Conservation (phyloP, 179 eudicot genomes). For the Heliamphora pulchella region DNA sequence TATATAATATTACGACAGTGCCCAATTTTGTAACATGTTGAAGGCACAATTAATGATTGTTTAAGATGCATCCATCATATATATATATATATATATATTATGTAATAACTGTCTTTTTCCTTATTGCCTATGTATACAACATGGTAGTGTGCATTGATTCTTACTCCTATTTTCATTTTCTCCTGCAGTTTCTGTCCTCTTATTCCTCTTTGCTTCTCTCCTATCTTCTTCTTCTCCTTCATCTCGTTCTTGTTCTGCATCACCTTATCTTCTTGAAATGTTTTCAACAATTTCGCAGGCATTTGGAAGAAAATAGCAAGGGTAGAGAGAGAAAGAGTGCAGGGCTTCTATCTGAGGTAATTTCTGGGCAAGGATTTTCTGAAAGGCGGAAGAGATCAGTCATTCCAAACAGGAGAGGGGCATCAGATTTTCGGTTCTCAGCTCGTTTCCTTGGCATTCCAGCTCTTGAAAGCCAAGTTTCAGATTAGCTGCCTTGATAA, state of each 20-base stretch:
- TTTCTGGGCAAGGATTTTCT: conserved; percentile 58
- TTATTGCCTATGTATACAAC: neutral
- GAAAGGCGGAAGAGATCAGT: conserved; percentile 57
- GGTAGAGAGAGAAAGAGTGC: conserved; percentile 27
- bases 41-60: neutral
- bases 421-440: conserved; percentile 27
- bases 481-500: conserved; percentile 43
- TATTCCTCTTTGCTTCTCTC: no score
- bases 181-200: no score
- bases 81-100: no score
- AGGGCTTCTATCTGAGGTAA: conserved; percentile 46
- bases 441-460: conserved; percentile 57
- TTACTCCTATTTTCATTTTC: neutral
- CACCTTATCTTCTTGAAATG: neutral
- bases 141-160: neutral
- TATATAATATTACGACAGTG: no score
- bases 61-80: neutral
- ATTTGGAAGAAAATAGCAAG: conserved; percentile 35
- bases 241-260: no score
- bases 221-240: no score
- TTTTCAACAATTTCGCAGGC: conserved; percentile 35
- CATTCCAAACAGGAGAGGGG: conserved; percentile 26
- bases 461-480: conserved; percentile 33
- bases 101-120: neutral
- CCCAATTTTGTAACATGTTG: neutral